A percentile compares a stretch with the other conserved stretches of the same genome.
Evolutionary conservation across 2,329 filamentous ascomycete species (phyloP).

Genomic region (Pseudocercospora ulei): DNA sequence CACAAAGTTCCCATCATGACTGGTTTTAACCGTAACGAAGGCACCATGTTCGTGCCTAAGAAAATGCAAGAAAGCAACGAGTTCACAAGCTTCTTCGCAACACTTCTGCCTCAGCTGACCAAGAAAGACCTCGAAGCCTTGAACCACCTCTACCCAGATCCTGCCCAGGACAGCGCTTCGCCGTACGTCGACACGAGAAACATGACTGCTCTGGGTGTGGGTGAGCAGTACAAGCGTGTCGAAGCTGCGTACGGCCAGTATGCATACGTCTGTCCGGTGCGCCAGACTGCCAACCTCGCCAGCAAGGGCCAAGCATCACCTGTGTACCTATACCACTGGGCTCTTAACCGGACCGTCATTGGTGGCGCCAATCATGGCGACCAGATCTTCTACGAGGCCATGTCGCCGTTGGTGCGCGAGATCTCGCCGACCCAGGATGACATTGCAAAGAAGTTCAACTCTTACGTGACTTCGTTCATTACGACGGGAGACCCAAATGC

Average conservation of each 20-base stretch:
- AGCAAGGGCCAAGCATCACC: slow-evolving; percentile 26
- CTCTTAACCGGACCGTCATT: slow-evolving; percentile 39
- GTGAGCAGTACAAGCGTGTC: slow-evolving; percentile 49
- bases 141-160: slow-evolving; percentile 54
- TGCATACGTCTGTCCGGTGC: slow-evolving; percentile 55
- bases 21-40: slow-evolving; percentile 63
- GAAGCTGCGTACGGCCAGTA: slow-evolving; percentile 56
- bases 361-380: slow-evolving; percentile 34
- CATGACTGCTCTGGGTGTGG: slow-evolving; percentile 35
- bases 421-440: slow-evolving; percentile 29
- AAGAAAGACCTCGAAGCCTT: slow-evolving; percentile 47
- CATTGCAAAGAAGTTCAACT: slow-evolving; percentile 30
- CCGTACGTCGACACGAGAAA: slow-evolving; percentile 37
- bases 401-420: slow-evolving; percentile 24
- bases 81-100: slow-evolving; percentile 53
- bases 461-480: slow-evolving; percentile 32
- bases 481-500: slow-evolving; percentile 31
- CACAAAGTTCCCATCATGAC: slow-evolving; percentile 56
- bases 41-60: slow-evolving; percentile 49
- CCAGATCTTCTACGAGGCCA: slow-evolving; percentile 33
- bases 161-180: slow-evolving; percentile 37
- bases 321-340: slow-evolving; percentile 54
- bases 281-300: slow-evolving; percentile 48
- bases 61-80: slow-evolving; percentile 42
- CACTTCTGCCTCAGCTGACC: slow-evolving; percentile 51